Conservation (phyloP, 306 rosid species). For the Pterocarpus santalinus region DNA sequence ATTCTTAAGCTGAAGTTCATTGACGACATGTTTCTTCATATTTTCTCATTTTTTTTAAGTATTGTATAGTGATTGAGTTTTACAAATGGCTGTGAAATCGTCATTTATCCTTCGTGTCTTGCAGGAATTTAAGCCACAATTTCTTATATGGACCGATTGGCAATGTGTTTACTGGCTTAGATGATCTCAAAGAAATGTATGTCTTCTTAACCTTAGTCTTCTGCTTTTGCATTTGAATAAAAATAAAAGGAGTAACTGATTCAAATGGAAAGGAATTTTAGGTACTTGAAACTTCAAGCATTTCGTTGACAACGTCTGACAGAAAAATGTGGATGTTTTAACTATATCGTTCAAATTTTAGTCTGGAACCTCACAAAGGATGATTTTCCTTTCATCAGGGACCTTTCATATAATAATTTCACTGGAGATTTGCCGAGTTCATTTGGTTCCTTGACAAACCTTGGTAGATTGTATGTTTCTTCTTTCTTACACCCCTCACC, state of each 20-base stretch:
- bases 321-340: constrained; percentile 6
- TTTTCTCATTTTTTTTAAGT: constrained; percentile 1
- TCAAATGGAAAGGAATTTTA: constrained; percentile 12
- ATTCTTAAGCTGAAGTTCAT: constrained; percentile 4
- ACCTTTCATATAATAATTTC: constrained; percentile 81
- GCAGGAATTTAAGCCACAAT: constrained; percentile 96
- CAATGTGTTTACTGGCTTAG: constrained; percentile 76
- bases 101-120: constrained; percentile 37
- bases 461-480: constrained; percentile 69
- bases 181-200: constrained; percentile 85
- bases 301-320: neutral
- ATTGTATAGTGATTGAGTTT: constrained; percentile 20
- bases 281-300: too few species aligned
- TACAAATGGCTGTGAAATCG: constrained; percentile 35
- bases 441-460: constrained; percentile 75
- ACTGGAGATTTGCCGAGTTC: constrained; percentile 96
- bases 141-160: constrained; percentile 83
- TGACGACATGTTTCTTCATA: constrained; percentile 4
- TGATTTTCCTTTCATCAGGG: constrained; percentile 63
- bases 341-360: constrained; percentile 19
- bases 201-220: constrained; percentile 48
- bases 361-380: constrained; percentile 29
- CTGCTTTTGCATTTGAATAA: constrained; percentile 34
- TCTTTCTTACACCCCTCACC: constrained; percentile 9
- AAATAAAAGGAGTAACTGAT: constrained; percentile 35